phyloP scores from a whole-genome alignment of 2,329 filamentous ascomycete species.

The Aspergillus fumigatus region DNA sequence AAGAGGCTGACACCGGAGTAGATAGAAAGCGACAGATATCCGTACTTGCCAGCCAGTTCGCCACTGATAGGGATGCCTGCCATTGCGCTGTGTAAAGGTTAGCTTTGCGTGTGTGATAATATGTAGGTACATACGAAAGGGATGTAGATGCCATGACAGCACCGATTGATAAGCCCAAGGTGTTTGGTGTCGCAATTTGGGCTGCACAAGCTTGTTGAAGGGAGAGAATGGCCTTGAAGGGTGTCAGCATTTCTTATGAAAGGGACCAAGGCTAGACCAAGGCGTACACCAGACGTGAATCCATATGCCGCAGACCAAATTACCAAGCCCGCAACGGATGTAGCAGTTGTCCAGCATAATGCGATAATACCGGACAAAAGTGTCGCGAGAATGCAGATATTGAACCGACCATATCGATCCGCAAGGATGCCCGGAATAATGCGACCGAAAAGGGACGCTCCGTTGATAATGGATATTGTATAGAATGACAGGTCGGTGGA shows the following conservation, averaged over 20 bases:
- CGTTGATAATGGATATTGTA: conserved; percentile 37
- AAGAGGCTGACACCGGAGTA: conserved; percentile 34
- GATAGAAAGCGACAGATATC: conserved; percentile 40
- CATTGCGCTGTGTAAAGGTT: conserved; percentile 28
- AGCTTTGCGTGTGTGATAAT: background rate
- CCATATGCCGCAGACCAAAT: conserved; percentile 44
- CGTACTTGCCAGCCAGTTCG: conserved; percentile 33
- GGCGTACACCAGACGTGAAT: conserved; percentile 42
- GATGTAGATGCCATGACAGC: conserved; percentile 39
- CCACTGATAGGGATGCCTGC: conserved; percentile 43
- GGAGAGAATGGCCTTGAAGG: conserved; percentile 41
- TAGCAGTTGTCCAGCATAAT: conserved; percentile 44
- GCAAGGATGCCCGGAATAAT: conserved; percentile 34
- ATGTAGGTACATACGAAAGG: conserved; percentile 34
- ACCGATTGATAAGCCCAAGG: conserved; percentile 42
- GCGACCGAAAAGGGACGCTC: conserved; percentile 35
- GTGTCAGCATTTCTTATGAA: background rate
- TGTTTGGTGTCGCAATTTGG: conserved; percentile 36
- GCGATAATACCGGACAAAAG: conserved; percentile 36
- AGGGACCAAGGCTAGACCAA: background rate
- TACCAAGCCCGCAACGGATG: conserved; percentile 41
- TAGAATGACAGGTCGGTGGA: conserved; percentile 33
- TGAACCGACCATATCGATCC: conserved; percentile 32
- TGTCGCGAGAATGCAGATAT: conserved; percentile 27
- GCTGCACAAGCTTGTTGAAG: conserved; percentile 46